Conservation (phyloP, 1,284 basidiomycete species). For the Leccinum ponderosum region DNA sequence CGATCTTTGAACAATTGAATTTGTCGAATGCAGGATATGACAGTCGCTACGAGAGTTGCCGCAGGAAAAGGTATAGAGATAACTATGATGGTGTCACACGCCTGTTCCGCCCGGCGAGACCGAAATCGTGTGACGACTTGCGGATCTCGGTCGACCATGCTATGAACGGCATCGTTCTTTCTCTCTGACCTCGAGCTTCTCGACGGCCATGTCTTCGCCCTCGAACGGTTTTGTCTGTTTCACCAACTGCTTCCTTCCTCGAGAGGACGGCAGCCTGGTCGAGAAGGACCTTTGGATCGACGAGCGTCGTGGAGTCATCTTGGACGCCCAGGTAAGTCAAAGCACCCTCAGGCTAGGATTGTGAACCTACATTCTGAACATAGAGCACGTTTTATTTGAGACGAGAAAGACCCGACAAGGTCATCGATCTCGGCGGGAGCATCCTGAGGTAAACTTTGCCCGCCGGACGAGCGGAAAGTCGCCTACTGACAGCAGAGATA, state of each 20-base stretch:
- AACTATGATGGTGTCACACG: neutral
- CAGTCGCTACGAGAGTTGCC: neutral
- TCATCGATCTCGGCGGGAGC: slow-evolving; percentile 69
- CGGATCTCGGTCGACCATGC: slow-evolving; percentile 1
- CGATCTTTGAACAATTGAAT: neutral
- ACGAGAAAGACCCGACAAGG: slow-evolving; percentile 59
- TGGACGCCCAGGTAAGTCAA: slow-evolving; percentile 65
- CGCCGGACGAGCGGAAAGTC: neutral
- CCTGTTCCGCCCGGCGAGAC: neutral
- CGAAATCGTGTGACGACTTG: slow-evolving; percentile 15
- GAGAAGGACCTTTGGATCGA: slow-evolving; percentile 79
- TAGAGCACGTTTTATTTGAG: slow-evolving; percentile 60
- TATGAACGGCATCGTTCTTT: slow-evolving; percentile 6
- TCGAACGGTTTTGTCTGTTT: slow-evolving; percentile 76
- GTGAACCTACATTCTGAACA: slow-evolving; percentile 4
- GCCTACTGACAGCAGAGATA: slow-evolving; percentile 10
- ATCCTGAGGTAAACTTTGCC: slow-evolving; percentile 58
- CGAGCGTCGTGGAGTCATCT: slow-evolving; percentile 62
- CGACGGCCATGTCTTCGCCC: slow-evolving; percentile 30
- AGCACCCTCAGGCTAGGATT: too few species aligned
- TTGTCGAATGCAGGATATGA: neutral
- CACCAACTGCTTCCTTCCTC: slow-evolving; percentile 78
- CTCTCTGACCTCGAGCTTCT: slow-evolving; percentile 8
- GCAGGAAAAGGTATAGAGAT: neutral
- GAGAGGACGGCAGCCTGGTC: slow-evolving; percentile 71